Evolutionary conservation across 345 rosid species (phyloP).

Genomic region (Arabidopsis arenosa): DNA sequence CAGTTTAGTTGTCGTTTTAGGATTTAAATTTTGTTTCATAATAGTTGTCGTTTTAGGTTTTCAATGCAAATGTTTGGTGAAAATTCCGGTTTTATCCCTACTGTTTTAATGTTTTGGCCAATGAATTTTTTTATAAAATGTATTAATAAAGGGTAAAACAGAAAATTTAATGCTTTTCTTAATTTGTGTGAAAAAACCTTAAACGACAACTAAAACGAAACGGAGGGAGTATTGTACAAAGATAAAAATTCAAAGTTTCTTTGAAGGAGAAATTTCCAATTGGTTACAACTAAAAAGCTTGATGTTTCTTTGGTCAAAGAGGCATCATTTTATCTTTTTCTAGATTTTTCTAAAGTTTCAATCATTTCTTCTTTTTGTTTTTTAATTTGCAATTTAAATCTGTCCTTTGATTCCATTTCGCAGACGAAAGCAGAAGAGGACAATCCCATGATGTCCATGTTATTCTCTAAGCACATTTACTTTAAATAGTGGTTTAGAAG

Average conservation of each 20-base stretch:
- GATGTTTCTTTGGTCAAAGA: not conserved
- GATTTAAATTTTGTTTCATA: too few relatives aligned
- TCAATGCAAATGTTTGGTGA: too few relatives aligned
- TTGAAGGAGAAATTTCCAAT: not conserved
- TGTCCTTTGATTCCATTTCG: not conserved
- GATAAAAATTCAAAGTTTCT: not conserved
- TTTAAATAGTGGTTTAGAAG: not conserved
- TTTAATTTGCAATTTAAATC: not conserved
- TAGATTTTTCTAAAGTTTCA: slow-evolving; percentile 9
- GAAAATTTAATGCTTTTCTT: too few relatives aligned
- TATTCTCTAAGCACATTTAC: not conserved
- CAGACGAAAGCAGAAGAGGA: not conserved
- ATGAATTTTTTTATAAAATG: too few relatives aligned
- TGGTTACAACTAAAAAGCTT: not conserved
- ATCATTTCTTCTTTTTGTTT: not conserved
- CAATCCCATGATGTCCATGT: not conserved
- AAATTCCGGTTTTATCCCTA: too few relatives aligned
- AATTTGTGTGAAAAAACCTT: too few relatives aligned
- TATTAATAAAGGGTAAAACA: too few relatives aligned
- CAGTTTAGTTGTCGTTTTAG: too few relatives aligned
- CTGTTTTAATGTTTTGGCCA: too few relatives aligned
- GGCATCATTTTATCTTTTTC: not conserved
- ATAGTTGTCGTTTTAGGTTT: too few relatives aligned
- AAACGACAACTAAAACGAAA: too few relatives aligned
- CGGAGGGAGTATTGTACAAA: too few relatives aligned